phyloP scores from a whole-genome alignment of 1,284 basidiomycete species.

The Ustilago tritici region DNA sequence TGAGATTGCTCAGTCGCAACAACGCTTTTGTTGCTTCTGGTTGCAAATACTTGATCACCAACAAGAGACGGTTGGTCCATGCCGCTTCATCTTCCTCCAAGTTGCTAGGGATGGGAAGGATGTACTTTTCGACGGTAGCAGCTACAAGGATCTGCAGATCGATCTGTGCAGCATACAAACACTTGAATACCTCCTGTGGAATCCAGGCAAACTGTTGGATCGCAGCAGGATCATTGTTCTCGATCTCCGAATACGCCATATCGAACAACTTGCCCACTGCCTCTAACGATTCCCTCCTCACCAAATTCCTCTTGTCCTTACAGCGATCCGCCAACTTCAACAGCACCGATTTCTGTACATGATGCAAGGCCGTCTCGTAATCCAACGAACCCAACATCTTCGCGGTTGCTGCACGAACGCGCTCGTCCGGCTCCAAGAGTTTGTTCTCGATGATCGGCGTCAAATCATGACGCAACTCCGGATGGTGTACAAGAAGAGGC shows the following conservation, averaged over 20 bases:
- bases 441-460: constrained; percentile 47
- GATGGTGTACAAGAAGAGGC: constrained; percentile 72
- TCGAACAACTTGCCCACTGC: constrained; percentile 83
- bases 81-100: constrained; percentile 78
- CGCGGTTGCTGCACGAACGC: constrained; percentile 86
- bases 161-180: constrained; percentile 65
- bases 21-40: constrained; percentile 73
- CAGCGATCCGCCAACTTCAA: constrained; percentile 79
- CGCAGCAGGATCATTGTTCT: constrained; percentile 81
- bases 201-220: constrained; percentile 92
- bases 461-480: constrained; percentile 76
- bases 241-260: constrained; percentile 90
- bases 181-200: constrained; percentile 78
- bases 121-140: constrained; percentile 76
- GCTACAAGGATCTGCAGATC: constrained; percentile 73
- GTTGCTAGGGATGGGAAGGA: constrained; percentile 84
- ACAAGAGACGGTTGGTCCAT: constrained; percentile 87
- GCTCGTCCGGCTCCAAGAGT: constrained; percentile 85
- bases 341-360: constrained; percentile 79
- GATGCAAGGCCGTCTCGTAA: constrained; percentile 88
- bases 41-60: constrained; percentile 80
- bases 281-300: constrained; percentile 84
- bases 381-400: constrained; percentile 85
- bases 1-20: constrained; percentile 74
- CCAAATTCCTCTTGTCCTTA: constrained; percentile 86